Percentiles rank a stretch among this genome's conserved stretches.
phyloP scores from a whole-genome alignment of 371 early-diverging fungal species.

The Haplosporangium sp. region DNA sequence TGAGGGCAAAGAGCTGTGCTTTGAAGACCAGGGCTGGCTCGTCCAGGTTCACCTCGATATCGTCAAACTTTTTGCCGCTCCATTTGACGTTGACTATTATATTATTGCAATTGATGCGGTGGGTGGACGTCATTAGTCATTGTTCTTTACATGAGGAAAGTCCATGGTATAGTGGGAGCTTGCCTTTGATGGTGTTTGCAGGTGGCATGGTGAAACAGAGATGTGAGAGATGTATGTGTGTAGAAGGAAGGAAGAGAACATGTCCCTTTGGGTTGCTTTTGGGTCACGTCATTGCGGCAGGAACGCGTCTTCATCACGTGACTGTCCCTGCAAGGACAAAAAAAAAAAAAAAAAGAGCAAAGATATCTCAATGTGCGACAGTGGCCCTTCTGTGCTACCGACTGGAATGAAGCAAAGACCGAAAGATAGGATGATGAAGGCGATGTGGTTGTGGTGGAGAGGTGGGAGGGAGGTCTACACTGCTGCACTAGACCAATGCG shows the following conservation, averaged over 20 bases:
- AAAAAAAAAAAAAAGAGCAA: background rate
- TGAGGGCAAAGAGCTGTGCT: conserved; percentile 90
- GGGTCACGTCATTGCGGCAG: background rate
- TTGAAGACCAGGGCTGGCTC: conserved; percentile 89
- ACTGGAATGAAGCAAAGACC: no score
- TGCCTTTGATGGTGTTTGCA: conserved; percentile 54
- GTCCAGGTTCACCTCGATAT: conserved; percentile 81
- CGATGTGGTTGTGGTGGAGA: no score
- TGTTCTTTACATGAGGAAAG: no score
- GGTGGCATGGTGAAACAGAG: conserved; percentile 30
- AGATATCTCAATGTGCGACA: no score
- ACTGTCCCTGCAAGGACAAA: background rate
- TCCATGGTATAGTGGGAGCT: no score
- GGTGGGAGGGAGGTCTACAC: no score
- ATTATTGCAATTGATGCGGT: background rate
- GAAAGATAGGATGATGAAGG: no score
- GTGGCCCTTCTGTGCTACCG: no score
- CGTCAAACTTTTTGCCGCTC: conserved; percentile 89
- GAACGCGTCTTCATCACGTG: no score
- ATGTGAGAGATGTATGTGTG: background rate
- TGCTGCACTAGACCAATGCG: no score
- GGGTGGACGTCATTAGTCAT: no score
- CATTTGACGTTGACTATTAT: conserved; percentile 88
- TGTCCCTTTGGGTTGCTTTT: background rate
- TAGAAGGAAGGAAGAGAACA: background rate